Evolutionary conservation across 2,329 filamentous ascomycete genomes (phyloP).

Genomic region (Curvularia spicifera): DNA sequence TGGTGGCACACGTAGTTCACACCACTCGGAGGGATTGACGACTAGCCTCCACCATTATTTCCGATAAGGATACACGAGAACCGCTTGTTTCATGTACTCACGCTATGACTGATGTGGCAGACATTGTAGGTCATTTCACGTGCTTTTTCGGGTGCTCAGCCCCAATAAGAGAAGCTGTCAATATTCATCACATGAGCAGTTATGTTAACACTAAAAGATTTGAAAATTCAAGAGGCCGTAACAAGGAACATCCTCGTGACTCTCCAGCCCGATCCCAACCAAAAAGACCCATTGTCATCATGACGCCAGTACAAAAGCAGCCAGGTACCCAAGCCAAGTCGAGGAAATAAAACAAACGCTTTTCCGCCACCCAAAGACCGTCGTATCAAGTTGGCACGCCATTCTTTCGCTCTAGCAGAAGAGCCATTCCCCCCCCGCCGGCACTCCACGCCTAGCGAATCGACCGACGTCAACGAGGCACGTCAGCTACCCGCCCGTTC

Average conservation of each 20-base stretch:
- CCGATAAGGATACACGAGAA: background rate
- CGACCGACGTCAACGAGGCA: slow-evolving; percentile 20
- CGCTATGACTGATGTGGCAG: slow-evolving; percentile 1
- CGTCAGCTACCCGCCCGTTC: slow-evolving; percentile 20
- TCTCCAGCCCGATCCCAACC: background rate
- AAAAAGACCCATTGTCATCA: slow-evolving; percentile 5
- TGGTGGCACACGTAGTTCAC: background rate
- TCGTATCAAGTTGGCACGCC: slow-evolving; percentile 2
- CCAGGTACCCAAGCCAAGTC: slow-evolving; percentile 11
- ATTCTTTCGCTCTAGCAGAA: slow-evolving; percentile 23
- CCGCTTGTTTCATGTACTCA: background rate
- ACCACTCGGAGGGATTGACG: background rate
- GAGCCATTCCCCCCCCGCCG: slow-evolving; percentile 19
- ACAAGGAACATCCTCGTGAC: slow-evolving; percentile 5
- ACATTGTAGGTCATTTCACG: slow-evolving; percentile 16
- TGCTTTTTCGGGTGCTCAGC: slow-evolving; percentile 1
- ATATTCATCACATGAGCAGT: slow-evolving; percentile 24
- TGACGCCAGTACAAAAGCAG: slow-evolving; percentile 18
- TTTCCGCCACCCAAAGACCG: slow-evolving; percentile 9
- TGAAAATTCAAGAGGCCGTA: slow-evolving; percentile 6
- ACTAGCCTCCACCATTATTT: background rate
- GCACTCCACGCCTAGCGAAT: slow-evolving; percentile 12
- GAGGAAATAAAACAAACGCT: slow-evolving; percentile 4
- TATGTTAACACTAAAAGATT: slow-evolving; percentile 26
- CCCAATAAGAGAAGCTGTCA: slow-evolving; percentile 3